Evolutionary conservation across 2,329 filamentous ascomycete genomes (phyloP), one percentile per base, ranked within the genome.

Genomic region (Sclerotinia minor): DNA sequence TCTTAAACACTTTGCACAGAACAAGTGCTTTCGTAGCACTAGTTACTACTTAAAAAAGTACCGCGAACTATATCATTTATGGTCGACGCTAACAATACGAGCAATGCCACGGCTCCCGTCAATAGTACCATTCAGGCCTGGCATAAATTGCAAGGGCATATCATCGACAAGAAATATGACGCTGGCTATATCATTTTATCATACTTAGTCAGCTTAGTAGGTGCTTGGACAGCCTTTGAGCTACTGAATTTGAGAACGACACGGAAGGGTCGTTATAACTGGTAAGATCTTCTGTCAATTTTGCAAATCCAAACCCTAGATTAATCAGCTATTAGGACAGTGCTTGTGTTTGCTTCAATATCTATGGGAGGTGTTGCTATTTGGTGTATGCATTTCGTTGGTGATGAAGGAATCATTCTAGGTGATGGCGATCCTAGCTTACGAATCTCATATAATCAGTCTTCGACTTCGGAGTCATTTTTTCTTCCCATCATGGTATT

Each of bases 371-470:
- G 88, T 3, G 87, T 92, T 69, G 82, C 89, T 50, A 91, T 91
- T 68, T 92, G 88, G 89, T 89, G 85, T 73, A 91, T 91, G 85
- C 92, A 95, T 76, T 94, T 91, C 74, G 89, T 95, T 72, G 92
- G 92, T 29, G 94, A 95, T 76, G 84, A 90, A 64, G 92, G 92
- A 19, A 90, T 94, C 69, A 81, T 89, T 35, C 83, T 96, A 24
- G 89, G 84, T 50, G 72, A 87, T 71, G 90, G 90, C 50, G 79
- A 86, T 69, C 71, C 80, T 17, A 80, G 85, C 47, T 81, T 92
- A 15, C 91, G 94, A 71, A 88, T 95, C 64, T 83, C 86, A 47
- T 96, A 95, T 81, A 91, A 85, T 64, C 81, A 85, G 66, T 84
- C 85, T 35, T 91, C 88, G 76, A 95, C 92, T 0, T 86, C 87